Evolutionary conservation across 345 rosid species (phyloP), one percentile per base, ranked within the genome.

Genomic region (Populus ilicifolia): DNA sequence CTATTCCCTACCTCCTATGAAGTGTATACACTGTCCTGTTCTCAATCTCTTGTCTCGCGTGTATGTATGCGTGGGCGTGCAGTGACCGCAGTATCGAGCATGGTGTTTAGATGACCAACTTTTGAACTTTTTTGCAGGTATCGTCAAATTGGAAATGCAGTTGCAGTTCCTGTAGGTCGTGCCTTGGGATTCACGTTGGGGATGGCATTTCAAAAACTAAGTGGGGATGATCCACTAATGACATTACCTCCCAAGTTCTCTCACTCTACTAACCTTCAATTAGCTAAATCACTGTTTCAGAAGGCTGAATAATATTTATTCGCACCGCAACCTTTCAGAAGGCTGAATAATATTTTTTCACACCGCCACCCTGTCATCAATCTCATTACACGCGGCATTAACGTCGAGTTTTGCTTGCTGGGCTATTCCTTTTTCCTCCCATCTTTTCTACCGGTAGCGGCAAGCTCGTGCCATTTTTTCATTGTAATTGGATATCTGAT

Each of bases 91-190:
- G 46, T 11, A 41, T 2, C 14, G 46, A 43, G 64, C 76, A 2
- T 46, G 23, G 6, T 50, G 3, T 33, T 12, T 35, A 25, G 23
- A 6, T 54, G 54, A 23, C 64, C 59, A 20, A 8, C 38, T 46
- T 13, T 44, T 76, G 33, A 2, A 52, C n/a, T 50, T 70, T 11
- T 18, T 2, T 74, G 62, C 80, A 94, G 98, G 90, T 92, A 92
- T 74, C 87, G 97, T 44, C 98, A 94, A 83, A 71, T 94, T 25
- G 98, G 98, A 23, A 94, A 94, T 73, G 98, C 97, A 30, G 97
- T 94, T 61, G 92, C 97, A 14, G 83, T 94, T 54, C 89, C 90
- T 1, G 97, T 93, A 18, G 88, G 89, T 13, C 92, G 97, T 79
- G 97, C 94, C 33, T 75, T 94, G 78, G 97, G 98, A 68, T 93